A percentile compares a stretch with the other conserved stretches of the same genome.
Evolutionary conservation across 2,329 filamentous ascomycete species (phyloP).

Genomic region (Verticillium longisporum): DNA sequence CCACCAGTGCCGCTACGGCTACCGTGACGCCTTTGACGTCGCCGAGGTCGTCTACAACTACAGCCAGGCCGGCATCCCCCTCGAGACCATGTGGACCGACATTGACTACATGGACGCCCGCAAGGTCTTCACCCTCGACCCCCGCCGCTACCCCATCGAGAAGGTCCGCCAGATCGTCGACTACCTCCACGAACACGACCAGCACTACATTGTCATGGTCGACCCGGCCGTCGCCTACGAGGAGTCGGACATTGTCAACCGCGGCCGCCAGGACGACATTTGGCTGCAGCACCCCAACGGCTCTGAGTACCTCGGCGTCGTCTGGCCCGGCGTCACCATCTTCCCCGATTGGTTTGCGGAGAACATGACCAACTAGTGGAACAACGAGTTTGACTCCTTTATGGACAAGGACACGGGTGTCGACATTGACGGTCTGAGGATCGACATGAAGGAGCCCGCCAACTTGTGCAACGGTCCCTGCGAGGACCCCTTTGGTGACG

Average conservation of each 20-base stretch:
- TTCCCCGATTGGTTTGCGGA: slow-evolving; percentile 73
- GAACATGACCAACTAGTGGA: slow-evolving; percentile 61
- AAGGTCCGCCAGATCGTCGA: slow-evolving; percentile 54
- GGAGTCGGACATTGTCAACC: slow-evolving; percentile 53
- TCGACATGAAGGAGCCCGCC: slow-evolving; percentile 50
- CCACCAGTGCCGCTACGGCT: slow-evolving; percentile 81
- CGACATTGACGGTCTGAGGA: slow-evolving; percentile 56
- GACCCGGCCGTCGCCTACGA: slow-evolving; percentile 61
- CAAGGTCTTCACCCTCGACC: slow-evolving; percentile 57
- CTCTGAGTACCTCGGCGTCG: slow-evolving; percentile 53
- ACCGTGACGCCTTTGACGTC: slow-evolving; percentile 63
- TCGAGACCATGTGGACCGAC: slow-evolving; percentile 54
- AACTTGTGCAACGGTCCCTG: slow-evolving; percentile 47
- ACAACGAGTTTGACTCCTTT: slow-evolving; percentile 56
- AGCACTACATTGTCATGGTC: slow-evolving; percentile 69
- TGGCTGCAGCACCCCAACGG: slow-evolving; percentile 47
- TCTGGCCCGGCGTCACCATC: slow-evolving; percentile 67
- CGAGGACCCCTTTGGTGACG: slow-evolving; percentile 31
- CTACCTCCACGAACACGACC: slow-evolving; percentile 55
- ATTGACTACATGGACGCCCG: slow-evolving; percentile 65
- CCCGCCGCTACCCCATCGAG: slow-evolving; percentile 45
- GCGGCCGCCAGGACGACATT: slow-evolving; percentile 37
- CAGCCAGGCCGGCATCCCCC: slow-evolving; percentile 59
- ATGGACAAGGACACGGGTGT: slow-evolving; percentile 58
- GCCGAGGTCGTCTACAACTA: slow-evolving; percentile 57